Percentiles rank a stretch among this genome's conserved stretches.
phyloP scores from a whole-genome alignment of 345 rosid species.

The Salix brachista region DNA sequence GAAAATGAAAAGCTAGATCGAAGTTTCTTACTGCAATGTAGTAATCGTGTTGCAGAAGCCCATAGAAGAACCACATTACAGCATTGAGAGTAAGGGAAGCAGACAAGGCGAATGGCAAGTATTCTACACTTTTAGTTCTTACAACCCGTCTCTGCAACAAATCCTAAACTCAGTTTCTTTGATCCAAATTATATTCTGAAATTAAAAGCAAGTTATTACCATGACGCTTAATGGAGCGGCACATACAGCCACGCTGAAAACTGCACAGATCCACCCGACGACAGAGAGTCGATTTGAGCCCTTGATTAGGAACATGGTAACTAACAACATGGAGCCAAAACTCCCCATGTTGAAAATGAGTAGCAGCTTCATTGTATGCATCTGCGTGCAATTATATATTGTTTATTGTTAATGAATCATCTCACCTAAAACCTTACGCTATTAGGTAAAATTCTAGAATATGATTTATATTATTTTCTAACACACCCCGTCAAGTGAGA shows the following conservation, averaged over 20 bases:
- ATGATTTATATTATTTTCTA: too few relatives aligned
- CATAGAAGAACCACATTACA: constrained; percentile 33
- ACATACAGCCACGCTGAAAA: constrained; percentile 16
- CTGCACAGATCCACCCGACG: constrained; percentile 24
- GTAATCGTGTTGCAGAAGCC: constrained; percentile 21
- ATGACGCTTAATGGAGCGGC: constrained; percentile 18
- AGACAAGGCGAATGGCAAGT: constrained; percentile 51
- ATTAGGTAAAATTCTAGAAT: too few relatives aligned
- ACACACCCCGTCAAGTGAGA: too few relatives aligned
- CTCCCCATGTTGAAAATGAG: neutral
- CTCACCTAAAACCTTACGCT: too few relatives aligned
- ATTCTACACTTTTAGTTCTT: constrained; percentile 48
- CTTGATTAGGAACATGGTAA: constrained; percentile 1
- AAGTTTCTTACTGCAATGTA: constrained; percentile 28
- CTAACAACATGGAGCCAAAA: constrained; percentile 3
- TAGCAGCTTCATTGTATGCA: constrained; percentile 11
- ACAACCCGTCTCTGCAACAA: constrained; percentile 40
- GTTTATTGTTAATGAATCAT: too few relatives aligned
- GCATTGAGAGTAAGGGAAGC: constrained; percentile 35
- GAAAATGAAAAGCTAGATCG: neutral
- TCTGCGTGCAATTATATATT: constrained; percentile 6
- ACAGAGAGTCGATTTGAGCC: neutral
- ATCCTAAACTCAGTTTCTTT: neutral
- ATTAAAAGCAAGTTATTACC: neutral
- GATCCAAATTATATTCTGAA: neutral